Percentiles rank a stretch among this genome's conserved stretches.
Conservation (phyloP, 176 grass and related monocot species). For the Sorghum bicolor region Sorghum_bicolor_NCBIv3 NC_012873.2:6517001-6517500, state of each 20-base stretch:
- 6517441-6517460: constrained; percentile 54
- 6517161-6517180: constrained; percentile 96
- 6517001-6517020: neutral
- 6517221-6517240: neutral
- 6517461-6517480: constrained; percentile 96
- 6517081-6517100: constrained; percentile 14
- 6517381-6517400: constrained; percentile 5
- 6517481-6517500: constrained; percentile 82
- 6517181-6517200: constrained; percentile 88
- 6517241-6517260: neutral
- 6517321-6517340: constrained; percentile 61
- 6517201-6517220: constrained; percentile 80
- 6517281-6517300: constrained; percentile 1
- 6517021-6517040: neutral
- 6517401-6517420: neutral
- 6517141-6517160: constrained; percentile 82
- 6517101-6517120: constrained; percentile 17
- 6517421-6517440: neutral
- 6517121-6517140: constrained; percentile 67
- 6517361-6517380: constrained; percentile 99
- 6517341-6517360: constrained; percentile 96
- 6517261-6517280: neutral
- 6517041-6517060: neutral
- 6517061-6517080: neutral
- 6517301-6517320: constrained; percentile 79